phyloP scores from a whole-genome alignment of 495 filamentous ascomycete genomes.

The Trichoderma parareesei region DNA sequence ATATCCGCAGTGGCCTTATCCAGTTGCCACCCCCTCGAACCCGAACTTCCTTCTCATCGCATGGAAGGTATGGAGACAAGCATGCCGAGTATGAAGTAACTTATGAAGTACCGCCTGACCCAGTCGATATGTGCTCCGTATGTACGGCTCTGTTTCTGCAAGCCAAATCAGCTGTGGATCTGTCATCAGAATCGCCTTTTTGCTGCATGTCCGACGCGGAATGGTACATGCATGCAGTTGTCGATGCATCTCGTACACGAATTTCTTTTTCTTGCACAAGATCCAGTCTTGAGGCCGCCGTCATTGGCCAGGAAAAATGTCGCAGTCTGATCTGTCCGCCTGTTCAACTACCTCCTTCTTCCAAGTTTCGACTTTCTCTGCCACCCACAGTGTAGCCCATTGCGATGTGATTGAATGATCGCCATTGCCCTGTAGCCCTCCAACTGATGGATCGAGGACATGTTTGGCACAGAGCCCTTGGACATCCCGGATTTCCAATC shows the following conservation, averaged over 20 bases:
- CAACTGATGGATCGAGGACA: not conserved
- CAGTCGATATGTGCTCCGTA: not conserved
- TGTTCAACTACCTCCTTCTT: not conserved
- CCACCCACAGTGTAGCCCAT: not conserved
- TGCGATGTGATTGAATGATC: not conserved
- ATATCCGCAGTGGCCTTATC: not conserved
- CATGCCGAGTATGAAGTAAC: not conserved
- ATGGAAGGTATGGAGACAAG: not conserved
- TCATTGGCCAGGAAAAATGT: constrained; percentile 2
- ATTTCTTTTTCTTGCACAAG: not conserved
- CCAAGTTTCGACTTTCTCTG: not conserved
- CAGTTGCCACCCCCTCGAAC: not conserved
- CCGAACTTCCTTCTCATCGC: not conserved
- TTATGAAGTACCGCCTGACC: constrained; percentile 1
- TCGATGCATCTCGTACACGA: not conserved
- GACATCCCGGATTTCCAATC: not conserved
- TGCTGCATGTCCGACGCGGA: not conserved
- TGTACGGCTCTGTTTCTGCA: not conserved
- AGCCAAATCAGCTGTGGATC: constrained; percentile 4
- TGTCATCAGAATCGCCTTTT: not conserved
- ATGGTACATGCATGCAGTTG: not conserved
- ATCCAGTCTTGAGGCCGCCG: not conserved
- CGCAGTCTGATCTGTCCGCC: not conserved
- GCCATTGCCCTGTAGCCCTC: not conserved
- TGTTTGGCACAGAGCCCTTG: not conserved